Evolutionary conservation across 176 grass and related monocot genomes (phyloP).

Genomic region (Melocanna baccifera): DNA sequence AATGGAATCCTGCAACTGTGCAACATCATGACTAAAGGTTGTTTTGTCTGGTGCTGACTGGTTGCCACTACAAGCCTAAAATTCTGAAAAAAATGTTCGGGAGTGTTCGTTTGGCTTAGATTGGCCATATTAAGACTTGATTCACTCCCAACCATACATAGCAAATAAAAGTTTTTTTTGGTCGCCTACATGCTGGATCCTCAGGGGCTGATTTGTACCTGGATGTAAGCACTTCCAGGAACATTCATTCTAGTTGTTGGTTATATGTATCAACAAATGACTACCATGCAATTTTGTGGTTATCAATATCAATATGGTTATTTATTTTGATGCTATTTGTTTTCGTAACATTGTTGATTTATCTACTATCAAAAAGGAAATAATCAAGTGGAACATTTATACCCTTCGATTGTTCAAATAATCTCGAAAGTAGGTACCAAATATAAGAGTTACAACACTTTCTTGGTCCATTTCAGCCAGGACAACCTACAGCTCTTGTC

Average conservation of each 20-base stretch:
- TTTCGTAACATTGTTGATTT: background rate
- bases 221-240: background rate
- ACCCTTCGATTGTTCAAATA: background rate
- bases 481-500: conserved; percentile 34
- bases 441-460: background rate
- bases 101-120: background rate
- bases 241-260: background rate
- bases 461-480: conserved; percentile 37
- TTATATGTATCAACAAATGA: background rate
- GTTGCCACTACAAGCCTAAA: background rate
- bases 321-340: background rate
- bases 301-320: background rate
- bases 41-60: background rate
- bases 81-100: background rate
- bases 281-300: background rate
- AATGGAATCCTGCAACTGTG: background rate
- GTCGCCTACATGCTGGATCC: background rate
- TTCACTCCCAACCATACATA: background rate
- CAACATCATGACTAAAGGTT: background rate
- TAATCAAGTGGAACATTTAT: background rate
- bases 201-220: background rate
- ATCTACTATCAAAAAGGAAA: background rate
- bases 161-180: background rate
- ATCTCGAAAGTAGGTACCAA: background rate
- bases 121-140: background rate